Percentiles rank a stretch among this genome's conserved stretches.
Evolutionary conservation across 306 rosid genomes (phyloP).

Genomic region (Sesbania bispinosa): DNA sequence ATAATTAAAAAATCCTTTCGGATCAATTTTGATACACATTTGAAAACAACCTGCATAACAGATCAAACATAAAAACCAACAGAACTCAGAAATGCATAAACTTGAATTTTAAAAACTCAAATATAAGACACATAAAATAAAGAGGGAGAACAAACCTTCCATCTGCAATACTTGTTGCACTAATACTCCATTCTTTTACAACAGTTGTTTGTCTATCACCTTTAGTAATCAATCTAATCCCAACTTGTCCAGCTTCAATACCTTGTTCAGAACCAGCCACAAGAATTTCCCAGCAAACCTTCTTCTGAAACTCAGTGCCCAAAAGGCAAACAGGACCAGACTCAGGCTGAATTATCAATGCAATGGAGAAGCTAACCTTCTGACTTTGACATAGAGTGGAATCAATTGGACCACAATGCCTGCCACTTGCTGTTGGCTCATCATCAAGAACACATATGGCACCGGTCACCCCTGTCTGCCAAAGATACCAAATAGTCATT

Average conservation of each 20-base stretch:
- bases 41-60: slow-evolving; percentile 1
- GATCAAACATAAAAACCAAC: background rate
- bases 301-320: slow-evolving; percentile 92
- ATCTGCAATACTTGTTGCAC: slow-evolving; percentile 94
- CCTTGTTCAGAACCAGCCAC: slow-evolving; percentile 99
- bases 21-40: background rate
- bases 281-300: slow-evolving; percentile 92
- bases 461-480: slow-evolving; percentile 87
- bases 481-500: slow-evolving; percentile 26
- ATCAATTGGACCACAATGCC: slow-evolving; percentile 82
- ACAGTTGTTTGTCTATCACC: slow-evolving; percentile 97
- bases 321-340: slow-evolving; percentile 97
- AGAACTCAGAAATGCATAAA: background rate
- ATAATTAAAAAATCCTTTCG: background rate
- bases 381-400: slow-evolving; percentile 78
- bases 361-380: slow-evolving; percentile 77
- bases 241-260: slow-evolving; percentile 99
- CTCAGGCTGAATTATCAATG: slow-evolving; percentile 94
- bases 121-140: slow-evolving; percentile 3
- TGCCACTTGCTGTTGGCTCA: slow-evolving; percentile 90
- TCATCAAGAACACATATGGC: slow-evolving; percentile 94
- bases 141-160: slow-evolving; percentile 68
- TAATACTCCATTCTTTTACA: slow-evolving; percentile 92
- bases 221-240: slow-evolving; percentile 92
- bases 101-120: background rate